A percentile compares a stretch with the other conserved stretches of the same genome.
phyloP scores from a whole-genome alignment of 2,329 filamentous ascomycete species.

The Ophiostoma novo-ulmi region DNA sequence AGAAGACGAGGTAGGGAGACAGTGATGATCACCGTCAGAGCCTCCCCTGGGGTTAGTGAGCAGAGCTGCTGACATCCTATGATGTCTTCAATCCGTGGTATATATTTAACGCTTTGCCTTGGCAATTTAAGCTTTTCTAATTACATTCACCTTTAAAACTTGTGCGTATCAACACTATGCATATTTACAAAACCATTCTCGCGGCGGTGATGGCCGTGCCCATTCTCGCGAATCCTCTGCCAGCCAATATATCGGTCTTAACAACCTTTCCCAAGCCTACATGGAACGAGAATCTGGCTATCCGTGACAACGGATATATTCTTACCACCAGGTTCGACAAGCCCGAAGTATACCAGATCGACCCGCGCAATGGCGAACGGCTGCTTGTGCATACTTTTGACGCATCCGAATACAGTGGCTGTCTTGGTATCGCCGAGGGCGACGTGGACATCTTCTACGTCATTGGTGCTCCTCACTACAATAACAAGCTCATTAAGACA shows the following conservation, averaged over 20 bases:
- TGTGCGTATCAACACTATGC: not conserved
- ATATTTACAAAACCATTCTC: not conserved
- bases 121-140: not conserved
- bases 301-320: not conserved
- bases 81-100: not conserved
- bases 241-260: not conserved
- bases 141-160: not conserved
- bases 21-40: not conserved
- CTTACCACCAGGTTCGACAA: not conserved
- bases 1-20: not conserved
- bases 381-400: not conserved
- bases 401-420: not conserved
- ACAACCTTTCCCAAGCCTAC: not conserved
- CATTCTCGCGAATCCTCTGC: not conserved
- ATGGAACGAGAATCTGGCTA: not conserved
- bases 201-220: not conserved
- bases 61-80: not conserved
- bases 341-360: not conserved
- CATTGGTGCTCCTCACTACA: not conserved
- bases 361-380: not conserved
- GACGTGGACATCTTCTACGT: not conserved
- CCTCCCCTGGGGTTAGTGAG: not conserved
- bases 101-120: not conserved
- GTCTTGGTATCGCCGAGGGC: not conserved
- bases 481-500: not conserved